These are phyloP conservation scores for Lepidopterella palustris DNA, from an alignment of 495 filamentous ascomycete genomes.

Conservation along the genomic window DNA sequence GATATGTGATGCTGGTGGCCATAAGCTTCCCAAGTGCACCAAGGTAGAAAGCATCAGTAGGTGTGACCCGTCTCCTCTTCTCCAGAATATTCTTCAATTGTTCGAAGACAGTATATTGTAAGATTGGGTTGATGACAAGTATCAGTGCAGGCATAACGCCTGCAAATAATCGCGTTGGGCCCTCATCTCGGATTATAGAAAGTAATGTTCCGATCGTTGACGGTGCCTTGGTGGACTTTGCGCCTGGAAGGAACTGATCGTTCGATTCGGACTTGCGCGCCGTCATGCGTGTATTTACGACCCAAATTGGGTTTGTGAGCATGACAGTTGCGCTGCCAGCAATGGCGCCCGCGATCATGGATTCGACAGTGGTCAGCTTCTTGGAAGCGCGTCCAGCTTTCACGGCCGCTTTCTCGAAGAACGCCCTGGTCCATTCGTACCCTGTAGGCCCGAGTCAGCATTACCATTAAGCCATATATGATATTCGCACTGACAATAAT, in stretches of 20 bases:
- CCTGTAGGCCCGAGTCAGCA: constrained; percentile 34
- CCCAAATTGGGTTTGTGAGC: constrained; percentile 97
- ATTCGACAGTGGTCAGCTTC: constrained; percentile 82
- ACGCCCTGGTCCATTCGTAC: constrained; percentile 94
- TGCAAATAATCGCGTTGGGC: constrained; percentile 75
- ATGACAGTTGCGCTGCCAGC: constrained; percentile 91
- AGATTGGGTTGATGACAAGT: constrained; percentile 92
- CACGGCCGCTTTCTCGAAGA: constrained; percentile 75
- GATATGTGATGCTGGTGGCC: constrained; percentile 90
- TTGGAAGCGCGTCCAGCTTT: constrained; percentile 68
- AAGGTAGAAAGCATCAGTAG: constrained; percentile 80
- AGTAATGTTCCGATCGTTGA: constrained; percentile 75
- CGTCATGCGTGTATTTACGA: constrained; percentile 97
- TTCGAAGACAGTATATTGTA: constrained; percentile 98
- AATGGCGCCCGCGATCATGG: constrained; percentile 91
- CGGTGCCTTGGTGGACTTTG: constrained; percentile 41
- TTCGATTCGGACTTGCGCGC: constrained; percentile 61
- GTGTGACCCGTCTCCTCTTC: constrained; percentile 63
- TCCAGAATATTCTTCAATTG: constrained; percentile 79
- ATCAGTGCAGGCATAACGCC: constrained; percentile 90
- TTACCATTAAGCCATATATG: neutral
- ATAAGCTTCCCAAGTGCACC: constrained; percentile 91
- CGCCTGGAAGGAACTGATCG: constrained; percentile 48
- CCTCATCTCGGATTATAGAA: constrained; percentile 70
- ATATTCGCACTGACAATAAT: constrained; percentile 64